These are phyloP conservation scores for Parafenestella ontariensis DNA, from an alignment of 2,329 filamentous ascomycete species.

Conservation along the genomic window DNA sequence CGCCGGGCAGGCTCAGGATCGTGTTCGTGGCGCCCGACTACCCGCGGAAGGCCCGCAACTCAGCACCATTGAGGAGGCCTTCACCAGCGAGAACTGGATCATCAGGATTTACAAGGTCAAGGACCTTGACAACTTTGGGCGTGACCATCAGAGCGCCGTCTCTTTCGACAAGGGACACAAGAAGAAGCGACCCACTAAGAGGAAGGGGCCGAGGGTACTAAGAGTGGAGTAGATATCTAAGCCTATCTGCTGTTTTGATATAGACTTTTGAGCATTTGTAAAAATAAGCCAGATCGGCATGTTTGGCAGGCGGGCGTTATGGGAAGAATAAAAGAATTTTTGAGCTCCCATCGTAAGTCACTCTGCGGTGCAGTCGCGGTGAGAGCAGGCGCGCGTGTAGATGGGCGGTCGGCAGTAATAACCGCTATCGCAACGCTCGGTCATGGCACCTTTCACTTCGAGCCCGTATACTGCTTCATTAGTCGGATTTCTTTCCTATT, in stretches of 20 bases:
- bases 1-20: conserved; percentile 85
- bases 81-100: conserved; percentile 99
- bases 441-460: conserved; percentile 19
- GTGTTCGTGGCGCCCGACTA: conserved; percentile 80
- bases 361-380: not conserved
- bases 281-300: conserved; percentile 29
- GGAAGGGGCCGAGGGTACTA: conserved; percentile 73
- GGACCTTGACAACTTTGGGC: conserved; percentile 93
- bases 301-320: conserved; percentile 35
- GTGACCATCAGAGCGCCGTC: conserved; percentile 76
- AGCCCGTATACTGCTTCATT: conserved; percentile 1
- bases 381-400: not conserved
- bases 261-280: conserved; percentile 35
- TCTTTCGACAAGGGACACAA: conserved; percentile 81
- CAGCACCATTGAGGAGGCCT: conserved; percentile 92
- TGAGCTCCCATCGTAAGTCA: conserved; percentile 4
- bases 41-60: conserved; percentile 87
- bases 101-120: conserved; percentile 99
- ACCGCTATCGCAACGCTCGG: not conserved
- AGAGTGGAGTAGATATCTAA: conserved; percentile 68
- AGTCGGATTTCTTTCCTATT: not conserved
- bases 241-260: conserved; percentile 13
- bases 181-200: conserved; percentile 79
- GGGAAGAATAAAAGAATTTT: conserved; percentile 36
- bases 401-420: not conserved